A percentile compares a stretch with the other conserved stretches of the same genome.
Conservation (phyloP, 345 rosid genomes). For the Moricandia moricandioides region DNA sequence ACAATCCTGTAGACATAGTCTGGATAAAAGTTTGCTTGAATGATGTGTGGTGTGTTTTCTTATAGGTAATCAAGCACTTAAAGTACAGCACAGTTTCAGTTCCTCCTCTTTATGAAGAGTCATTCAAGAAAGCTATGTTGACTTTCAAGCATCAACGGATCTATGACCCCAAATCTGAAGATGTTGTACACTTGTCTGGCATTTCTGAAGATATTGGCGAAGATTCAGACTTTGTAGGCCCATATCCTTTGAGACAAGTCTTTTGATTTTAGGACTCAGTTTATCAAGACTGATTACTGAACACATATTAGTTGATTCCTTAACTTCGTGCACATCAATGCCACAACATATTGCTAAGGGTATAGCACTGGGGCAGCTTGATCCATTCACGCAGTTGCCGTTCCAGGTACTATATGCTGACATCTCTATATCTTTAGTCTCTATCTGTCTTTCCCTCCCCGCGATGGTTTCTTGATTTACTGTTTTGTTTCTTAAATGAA, state of each 20-base stretch:
- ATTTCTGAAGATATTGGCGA: constrained; percentile 46
- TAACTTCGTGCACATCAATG: constrained; percentile 56
- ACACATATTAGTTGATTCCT: constrained; percentile 33
- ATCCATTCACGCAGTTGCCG: constrained; percentile 80
- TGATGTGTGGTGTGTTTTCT: not conserved
- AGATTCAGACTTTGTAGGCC: constrained; percentile 77
- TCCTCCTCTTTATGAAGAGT: constrained; percentile 85
- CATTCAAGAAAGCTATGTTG: constrained; percentile 74
- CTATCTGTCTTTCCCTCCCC: not conserved
- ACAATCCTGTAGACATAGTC: not conserved
- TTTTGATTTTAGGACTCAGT: not conserved
- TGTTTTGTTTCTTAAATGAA: constrained; percentile 4
- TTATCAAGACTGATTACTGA: not conserved
- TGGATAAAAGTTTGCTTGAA: not conserved
- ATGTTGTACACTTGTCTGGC: constrained; percentile 53
- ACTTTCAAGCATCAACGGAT: constrained; percentile 95
- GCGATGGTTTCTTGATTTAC: constrained; percentile 14
- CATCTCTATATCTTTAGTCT: constrained; percentile 6
- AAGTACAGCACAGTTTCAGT: constrained; percentile 68
- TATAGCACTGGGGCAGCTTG: constrained; percentile 81
- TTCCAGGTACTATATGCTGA: constrained; percentile 53
- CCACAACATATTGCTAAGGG: constrained; percentile 79
- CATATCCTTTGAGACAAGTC: constrained; percentile 72
- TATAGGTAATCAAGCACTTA: constrained; percentile 88
- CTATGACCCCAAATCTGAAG: constrained; percentile 62